Percentiles rank a stretch among this genome's conserved stretches.
Evolutionary conservation across 176 grass and related monocot genomes (phyloP).

Genomic region (Ampelocalamus luodianensis): DNA sequence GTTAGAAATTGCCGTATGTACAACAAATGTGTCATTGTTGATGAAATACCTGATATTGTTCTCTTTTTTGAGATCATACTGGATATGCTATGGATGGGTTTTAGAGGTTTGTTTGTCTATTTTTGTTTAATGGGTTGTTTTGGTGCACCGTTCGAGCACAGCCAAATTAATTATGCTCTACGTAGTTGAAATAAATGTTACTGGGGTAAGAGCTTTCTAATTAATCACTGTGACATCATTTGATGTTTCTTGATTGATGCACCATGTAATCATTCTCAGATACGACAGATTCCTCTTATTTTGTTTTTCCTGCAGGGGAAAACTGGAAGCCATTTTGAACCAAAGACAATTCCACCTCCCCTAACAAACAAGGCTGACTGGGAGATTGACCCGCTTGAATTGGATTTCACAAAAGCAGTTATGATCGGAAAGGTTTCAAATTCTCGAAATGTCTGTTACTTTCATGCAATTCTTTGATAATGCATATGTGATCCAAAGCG

Average conservation of each 20-base stretch:
- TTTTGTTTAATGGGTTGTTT: constrained; percentile 12
- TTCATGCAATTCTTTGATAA: constrained; percentile 9
- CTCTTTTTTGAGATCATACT: constrained; percentile 4
- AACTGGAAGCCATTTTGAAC: constrained; percentile 99
- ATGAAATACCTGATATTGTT: neutral
- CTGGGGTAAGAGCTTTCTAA: neutral
- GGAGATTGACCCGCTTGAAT: constrained; percentile 92
- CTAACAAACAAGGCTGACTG: constrained; percentile 98
- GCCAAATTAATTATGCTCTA: constrained; percentile 37
- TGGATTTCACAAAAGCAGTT: constrained; percentile 78
- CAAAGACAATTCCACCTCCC: constrained; percentile 90
- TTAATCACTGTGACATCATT: neutral
- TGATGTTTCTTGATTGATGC: constrained; percentile 21
- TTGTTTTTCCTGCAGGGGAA: constrained; percentile 66
- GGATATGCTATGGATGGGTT: constrained; percentile 3
- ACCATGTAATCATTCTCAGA: constrained; percentile 6
- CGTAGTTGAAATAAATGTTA: constrained; percentile 18
- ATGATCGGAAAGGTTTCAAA: constrained; percentile 88
- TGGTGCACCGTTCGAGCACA: constrained; percentile 19
- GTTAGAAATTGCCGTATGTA: neutral
- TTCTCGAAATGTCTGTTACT: constrained; percentile 16
- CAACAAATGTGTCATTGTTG: neutral
- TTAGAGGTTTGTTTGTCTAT: neutral
- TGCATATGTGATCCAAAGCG: neutral
- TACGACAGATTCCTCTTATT: constrained; percentile 30